A percentile compares a stretch with the other conserved stretches of the same genome.
phyloP scores from a whole-genome alignment of 2,329 filamentous ascomycete species.

The Macrophomina tecta region DNA sequence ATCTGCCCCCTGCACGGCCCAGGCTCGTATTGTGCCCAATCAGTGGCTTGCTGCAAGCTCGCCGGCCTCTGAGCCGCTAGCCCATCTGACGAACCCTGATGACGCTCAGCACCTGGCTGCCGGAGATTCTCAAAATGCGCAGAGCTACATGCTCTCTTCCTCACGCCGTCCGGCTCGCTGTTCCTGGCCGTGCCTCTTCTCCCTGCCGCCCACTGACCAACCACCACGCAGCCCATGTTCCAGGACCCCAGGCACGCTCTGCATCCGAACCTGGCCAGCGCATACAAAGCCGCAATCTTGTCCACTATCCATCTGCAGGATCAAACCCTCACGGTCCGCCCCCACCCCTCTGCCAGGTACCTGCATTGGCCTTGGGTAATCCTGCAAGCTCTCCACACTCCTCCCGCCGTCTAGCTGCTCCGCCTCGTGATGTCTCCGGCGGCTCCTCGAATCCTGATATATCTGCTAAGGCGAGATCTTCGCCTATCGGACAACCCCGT shows the following conservation, averaged over 20 bases:
- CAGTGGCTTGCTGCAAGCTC: not conserved
- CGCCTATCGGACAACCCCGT: conserved; percentile 77
- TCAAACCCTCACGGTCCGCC: not conserved
- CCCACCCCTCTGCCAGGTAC: not conserved
- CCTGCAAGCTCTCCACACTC: not conserved
- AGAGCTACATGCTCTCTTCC: conserved; percentile 10
- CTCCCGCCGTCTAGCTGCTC: not conserved
- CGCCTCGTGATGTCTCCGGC: not conserved
- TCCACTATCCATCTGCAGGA: conserved; percentile 6
- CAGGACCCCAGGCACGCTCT: not conserved
- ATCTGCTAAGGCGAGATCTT: conserved; percentile 74
- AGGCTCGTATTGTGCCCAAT: conserved; percentile 17
- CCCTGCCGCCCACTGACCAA: not conserved
- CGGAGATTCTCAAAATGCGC: not conserved
- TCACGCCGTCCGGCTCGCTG: not conserved
- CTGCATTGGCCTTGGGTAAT: not conserved
- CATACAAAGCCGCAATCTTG: not conserved
- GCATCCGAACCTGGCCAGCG: not conserved
- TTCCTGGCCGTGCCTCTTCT: not conserved
- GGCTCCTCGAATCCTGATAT: conserved; percentile 64
- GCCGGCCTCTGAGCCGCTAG: not conserved
- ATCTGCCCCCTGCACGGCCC: conserved; percentile 12
- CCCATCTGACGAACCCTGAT: conserved; percentile 19
- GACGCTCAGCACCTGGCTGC: conserved; percentile 17
- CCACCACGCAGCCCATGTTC: not conserved